Evolutionary conservation across 2,329 filamentous ascomycete genomes (phyloP).

Genomic region (Sporothrix variecibatus): DNA sequence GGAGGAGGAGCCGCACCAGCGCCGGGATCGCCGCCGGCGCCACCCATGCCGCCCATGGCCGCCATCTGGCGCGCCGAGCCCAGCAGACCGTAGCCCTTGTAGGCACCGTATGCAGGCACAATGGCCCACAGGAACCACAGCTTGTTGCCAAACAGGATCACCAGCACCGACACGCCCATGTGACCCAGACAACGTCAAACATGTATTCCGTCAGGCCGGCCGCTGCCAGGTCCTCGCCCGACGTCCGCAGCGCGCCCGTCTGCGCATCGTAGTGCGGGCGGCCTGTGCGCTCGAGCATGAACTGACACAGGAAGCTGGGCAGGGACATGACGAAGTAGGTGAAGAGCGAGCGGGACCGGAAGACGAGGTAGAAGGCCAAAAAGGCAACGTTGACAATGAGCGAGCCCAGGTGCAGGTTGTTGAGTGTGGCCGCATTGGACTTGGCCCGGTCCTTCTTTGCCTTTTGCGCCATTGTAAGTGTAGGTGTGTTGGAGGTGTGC

Average conservation of each 20-base stretch:
- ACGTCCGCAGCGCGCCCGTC: conserved; percentile 66
- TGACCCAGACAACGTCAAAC: conserved; percentile 97
- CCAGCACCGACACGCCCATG: conserved; percentile 75
- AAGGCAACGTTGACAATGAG: conserved; percentile 72
- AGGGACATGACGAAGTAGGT: conserved; percentile 72
- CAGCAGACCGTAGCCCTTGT: conserved; percentile 56
- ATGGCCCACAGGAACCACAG: conserved; percentile 60
- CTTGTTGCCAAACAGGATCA: conserved; percentile 77
- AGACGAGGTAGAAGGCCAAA: conserved; percentile 69
- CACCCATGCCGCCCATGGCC: conserved; percentile 48
- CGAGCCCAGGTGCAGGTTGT: conserved; percentile 78
- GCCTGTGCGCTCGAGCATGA: conserved; percentile 80
- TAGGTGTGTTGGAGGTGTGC: not conserved
- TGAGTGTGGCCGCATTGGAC: conserved; percentile 74
- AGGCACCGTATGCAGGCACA: conserved; percentile 58
- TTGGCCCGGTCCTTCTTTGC: conserved; percentile 69
- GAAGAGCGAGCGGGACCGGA: conserved; percentile 63
- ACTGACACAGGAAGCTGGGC: conserved; percentile 77
- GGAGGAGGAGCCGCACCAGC: conserved; percentile 42
- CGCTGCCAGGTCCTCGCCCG: conserved; percentile 86
- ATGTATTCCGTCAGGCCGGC: conserved; percentile 93
- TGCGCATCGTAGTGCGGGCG: conserved; percentile 71
- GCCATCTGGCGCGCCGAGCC: conserved; percentile 58
- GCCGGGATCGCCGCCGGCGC: conserved; percentile 37
- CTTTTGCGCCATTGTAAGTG: conserved; percentile 60